Conservation (phyloP, 805 yeast genomes). For the Candida gorgasii region DNA sequence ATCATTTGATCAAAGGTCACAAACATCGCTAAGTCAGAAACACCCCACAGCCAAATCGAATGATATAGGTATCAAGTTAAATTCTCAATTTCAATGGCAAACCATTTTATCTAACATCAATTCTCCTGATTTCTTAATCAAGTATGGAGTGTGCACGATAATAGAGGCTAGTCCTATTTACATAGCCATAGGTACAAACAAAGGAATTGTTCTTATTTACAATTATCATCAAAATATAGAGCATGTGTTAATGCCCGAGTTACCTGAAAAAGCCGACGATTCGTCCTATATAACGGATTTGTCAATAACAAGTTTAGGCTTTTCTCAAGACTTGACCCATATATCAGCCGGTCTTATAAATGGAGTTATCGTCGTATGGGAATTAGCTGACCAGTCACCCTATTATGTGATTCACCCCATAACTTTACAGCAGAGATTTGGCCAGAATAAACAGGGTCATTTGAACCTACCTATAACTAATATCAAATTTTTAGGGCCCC, state of each 20-base stretch:
- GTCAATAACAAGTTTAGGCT: conserved; percentile 52
- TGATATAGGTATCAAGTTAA: conserved; percentile 5
- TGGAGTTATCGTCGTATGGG: conserved; percentile 75
- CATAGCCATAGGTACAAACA: conserved; percentile 68
- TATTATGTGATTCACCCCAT: conserved; percentile 36
- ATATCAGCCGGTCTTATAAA: conserved; percentile 66
- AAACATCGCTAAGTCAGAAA: conserved; percentile 26
- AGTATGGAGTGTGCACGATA: conserved; percentile 24
- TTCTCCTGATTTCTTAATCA: conserved; percentile 22
- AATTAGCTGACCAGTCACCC: conserved; percentile 53
- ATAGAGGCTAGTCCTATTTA: conserved; percentile 32
- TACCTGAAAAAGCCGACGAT: neutral
- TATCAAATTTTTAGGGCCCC: conserved; percentile 30
- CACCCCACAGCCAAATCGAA: neutral
- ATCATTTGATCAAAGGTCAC: conserved; percentile 40
- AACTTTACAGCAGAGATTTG: conserved; percentile 24
- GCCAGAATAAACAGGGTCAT: conserved; percentile 31
- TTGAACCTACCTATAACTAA: conserved; percentile 24
- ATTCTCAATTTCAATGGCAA: conserved; percentile 25
- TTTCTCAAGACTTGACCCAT: conserved; percentile 69
- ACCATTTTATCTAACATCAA: conserved; percentile 23
- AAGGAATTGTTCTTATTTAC: conserved; percentile 66
- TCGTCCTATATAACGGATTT: conserved; percentile 10
- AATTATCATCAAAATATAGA: conserved; percentile 64
- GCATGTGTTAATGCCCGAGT: conserved; percentile 34